A percentile compares a stretch with the other conserved stretches of the same genome.
Conservation (phyloP, 441 rosid genomes). For the Pelargonium citronellum region DNA sequence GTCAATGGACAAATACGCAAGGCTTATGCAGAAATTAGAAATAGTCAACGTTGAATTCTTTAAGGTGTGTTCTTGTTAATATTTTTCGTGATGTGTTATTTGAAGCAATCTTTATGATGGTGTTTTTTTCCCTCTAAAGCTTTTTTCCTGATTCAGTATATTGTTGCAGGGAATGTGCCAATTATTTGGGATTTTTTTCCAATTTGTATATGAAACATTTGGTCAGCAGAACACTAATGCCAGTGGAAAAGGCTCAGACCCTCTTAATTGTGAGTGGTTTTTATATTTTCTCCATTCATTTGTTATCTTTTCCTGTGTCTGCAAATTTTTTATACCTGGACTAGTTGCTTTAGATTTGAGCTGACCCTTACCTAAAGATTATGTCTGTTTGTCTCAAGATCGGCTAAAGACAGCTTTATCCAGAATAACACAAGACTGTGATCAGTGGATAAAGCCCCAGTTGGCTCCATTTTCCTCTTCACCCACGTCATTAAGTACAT, state of each 20-base stretch:
- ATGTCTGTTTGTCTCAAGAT: conserved; percentile 43
- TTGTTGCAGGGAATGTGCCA: conserved; percentile 94
- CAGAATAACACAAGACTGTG: conserved; percentile 85
- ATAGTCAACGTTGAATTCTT: conserved; percentile 86
- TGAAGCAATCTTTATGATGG: conserved; percentile 19
- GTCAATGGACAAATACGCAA: conserved; percentile 97
- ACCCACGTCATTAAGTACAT: conserved; percentile 35
- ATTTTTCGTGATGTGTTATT: conserved; percentile 14
- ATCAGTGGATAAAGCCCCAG: conserved; percentile 80
- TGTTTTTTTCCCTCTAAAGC: conserved; percentile 31
- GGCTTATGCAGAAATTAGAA: conserved; percentile 98
- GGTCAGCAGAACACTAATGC: conserved; percentile 45
- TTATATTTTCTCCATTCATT: conserved; percentile 16
- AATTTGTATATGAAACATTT: conserved; percentile 70
- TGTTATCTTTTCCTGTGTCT: conserved; percentile 3
- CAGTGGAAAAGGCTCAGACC: conserved; percentile 54
- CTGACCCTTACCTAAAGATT: conserved; percentile 12
- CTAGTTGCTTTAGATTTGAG: conserved; percentile 9
- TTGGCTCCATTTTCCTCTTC: conserved; percentile 43
- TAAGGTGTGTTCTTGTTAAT: conserved; percentile 45
- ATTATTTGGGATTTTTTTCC: conserved; percentile 77
- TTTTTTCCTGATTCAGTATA: conserved; percentile 53
- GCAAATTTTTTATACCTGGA: conserved; percentile 4
- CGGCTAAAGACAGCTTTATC: conserved; percentile 73
- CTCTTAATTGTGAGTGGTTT: conserved; percentile 62